Base-by-base conservation (phyloP, 2,329 filamentous ascomycete genomes). In the Alternaria hordeiaustralica region DNA sequence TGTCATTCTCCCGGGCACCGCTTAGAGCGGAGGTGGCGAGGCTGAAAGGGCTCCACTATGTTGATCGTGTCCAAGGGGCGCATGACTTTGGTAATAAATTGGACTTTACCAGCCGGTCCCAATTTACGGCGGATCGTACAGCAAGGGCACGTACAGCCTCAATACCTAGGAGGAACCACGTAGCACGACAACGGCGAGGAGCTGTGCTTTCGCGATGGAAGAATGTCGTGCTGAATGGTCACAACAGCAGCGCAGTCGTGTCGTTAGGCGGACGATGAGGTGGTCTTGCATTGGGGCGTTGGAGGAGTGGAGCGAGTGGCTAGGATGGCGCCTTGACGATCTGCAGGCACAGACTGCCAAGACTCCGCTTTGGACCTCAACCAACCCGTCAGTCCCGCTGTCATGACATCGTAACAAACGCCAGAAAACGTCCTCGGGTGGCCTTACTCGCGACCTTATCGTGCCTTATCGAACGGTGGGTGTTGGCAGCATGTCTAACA, bases 331-430 rank as follows among this genome's bases (percentile, higher is more conserved):
- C 11, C 62, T 33, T 44, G 58, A 63, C 55, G 57, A 72, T 71
- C 65, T 75, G 69, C 71, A 67, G 58, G 66, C 60, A 66, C 72
- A 72, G 69, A 58, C 41, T 30, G 68, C 72, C 61, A 70, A 68
- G 66, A 47, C 41, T 30, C 58, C 60, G 50, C 46, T 51, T 59
- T 63, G 36, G 61, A 57, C 57, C 55, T 55, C 56, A 63, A 62
- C 64, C 70, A 69, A 41, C 70, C 64, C 64, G 58, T 67, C 28
- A 45, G 58, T 20, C 51, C 44, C 21, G 43, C 44, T 26, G 11
- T 30, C 53, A 56, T 41, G 43, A 49, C 53, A 12, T 43, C 18
- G 20, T 15, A 49, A 25, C 57, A 21, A 60, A 56, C 58, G 13
- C 36, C 36, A 41, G 36, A 41, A 41, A 41, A 41, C 36, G 36